Evolutionary conservation across 768 basidiomycete species (phyloP), one percentile per base, ranked within the genome.

Genomic region (Trametes sanguinea): DNA sequence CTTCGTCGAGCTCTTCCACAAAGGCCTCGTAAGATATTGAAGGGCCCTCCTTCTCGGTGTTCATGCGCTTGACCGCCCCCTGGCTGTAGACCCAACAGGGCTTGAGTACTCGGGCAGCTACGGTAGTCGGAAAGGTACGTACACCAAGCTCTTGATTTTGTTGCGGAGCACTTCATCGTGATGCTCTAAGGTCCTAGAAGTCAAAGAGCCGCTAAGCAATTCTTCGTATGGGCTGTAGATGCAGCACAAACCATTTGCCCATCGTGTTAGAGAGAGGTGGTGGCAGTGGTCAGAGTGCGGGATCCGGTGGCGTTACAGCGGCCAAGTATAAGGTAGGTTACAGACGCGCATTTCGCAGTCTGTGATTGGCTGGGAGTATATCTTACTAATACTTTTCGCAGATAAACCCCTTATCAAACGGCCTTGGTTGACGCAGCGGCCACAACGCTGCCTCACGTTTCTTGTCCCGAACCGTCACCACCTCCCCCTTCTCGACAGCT

Each of bases 141-240:
- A 93, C 91, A 92, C 86, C 68, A 93, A 71, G 67, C 77, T 85
- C 76, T 87, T 90, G 66, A 93, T 80, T 83, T 92, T 93, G 62
- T 83, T 77, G 66, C 82, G 81, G 9, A 93, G 76, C 39, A 92
- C 85, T 69, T 89, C 84, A 75, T 93, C 91, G 62, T 84, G 81
- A 69, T 88, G 84, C 71, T 85, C 84, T 44, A 83, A 75, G 16
- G 88, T 89, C 90, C 90, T 92, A 69, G 57, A 46, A 30, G 27
- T 47, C 37, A 60, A 51, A 9, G 29, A 55, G 37, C 59, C 29
- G 56, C 61, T 65, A 64, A 65, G 55, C 57, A 48, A 44, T 45
- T 60, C 59, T 51, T 42, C 51, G 44, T 44, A 44, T 60, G 51
- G 10, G n/a, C 5, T 33, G 54, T 10, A 59, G 54, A 47, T 51